phyloP scores from a whole-genome alignment of 2,329 filamentous ascomycete genomes.

The Aspergillus vadensis region DNA sequence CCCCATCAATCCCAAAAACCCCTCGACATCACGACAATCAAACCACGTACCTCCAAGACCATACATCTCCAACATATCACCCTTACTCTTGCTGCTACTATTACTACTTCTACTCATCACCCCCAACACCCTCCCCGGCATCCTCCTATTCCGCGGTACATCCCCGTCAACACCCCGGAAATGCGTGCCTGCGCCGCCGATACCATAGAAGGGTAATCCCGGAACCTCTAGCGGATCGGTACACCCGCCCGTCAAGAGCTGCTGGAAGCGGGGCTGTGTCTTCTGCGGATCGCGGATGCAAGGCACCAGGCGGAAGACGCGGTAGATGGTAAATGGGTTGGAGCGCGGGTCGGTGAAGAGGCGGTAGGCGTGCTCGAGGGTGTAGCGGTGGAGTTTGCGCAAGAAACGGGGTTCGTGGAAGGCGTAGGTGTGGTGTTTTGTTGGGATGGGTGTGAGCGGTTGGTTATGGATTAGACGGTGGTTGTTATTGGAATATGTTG shows the following conservation, averaged over 20 bases:
- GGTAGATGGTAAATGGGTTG: constrained; percentile 52
- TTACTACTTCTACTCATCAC: not conserved
- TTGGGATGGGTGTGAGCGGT: not conserved
- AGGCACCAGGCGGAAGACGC: constrained; percentile 70
- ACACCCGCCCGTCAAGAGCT: constrained; percentile 40
- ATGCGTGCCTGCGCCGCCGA: constrained; percentile 70
- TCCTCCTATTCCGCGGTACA: constrained; percentile 32
- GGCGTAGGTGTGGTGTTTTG: not conserved
- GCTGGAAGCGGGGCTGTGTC: constrained; percentile 42
- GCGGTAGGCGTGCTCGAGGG: constrained; percentile 63
- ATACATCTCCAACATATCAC: constrained; percentile 1
- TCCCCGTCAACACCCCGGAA: constrained; percentile 49
- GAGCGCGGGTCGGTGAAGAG: constrained; percentile 55
- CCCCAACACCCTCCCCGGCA: constrained; percentile 21
- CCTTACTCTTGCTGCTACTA: too few relatives aligned
- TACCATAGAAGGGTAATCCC: constrained; percentile 62
- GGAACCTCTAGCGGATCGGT: constrained; percentile 60
- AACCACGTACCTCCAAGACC: constrained; percentile 26
- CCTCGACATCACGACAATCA: constrained; percentile 26
- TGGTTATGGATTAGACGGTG: not conserved
- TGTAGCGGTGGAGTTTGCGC: constrained; percentile 67
- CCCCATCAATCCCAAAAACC: constrained; percentile 18
- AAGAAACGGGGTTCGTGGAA: constrained; percentile 26
- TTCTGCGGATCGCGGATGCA: constrained; percentile 54
- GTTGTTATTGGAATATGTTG: too few relatives aligned